These are phyloP conservation scores for Xerophyta viscosa DNA, from an alignment of 106 monocot genomes.

Conservation along the genomic window DNA sequence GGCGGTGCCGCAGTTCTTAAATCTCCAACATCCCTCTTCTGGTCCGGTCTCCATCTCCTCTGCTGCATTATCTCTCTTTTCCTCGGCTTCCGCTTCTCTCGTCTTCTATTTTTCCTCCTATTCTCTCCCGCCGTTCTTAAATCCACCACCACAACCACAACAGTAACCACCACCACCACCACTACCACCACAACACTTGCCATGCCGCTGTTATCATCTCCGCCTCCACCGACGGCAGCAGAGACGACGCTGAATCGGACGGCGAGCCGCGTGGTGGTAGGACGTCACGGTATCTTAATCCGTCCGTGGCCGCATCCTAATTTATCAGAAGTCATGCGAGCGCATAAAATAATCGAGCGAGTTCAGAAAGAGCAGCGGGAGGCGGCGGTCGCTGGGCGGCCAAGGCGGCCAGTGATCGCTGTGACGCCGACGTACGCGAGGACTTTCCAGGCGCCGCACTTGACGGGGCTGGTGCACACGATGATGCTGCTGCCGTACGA, in stretches of 20 bases:
- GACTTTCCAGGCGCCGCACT: conserved; percentile 86
- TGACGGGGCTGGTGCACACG: conserved; percentile 71
- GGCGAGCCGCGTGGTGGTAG: conserved; percentile 68
- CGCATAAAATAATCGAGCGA: conserved; percentile 67
- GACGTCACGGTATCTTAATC: conserved; percentile 95
- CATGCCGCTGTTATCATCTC: not conserved
- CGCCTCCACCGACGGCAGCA: not conserved
- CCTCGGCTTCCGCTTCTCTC: conserved; percentile 91
- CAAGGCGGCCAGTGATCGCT: conserved; percentile 33
- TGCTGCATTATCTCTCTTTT: conserved; percentile 65
- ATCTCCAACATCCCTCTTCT: conserved; percentile 33
- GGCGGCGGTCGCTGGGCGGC: conserved; percentile 50
- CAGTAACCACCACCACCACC: conserved; percentile 16
- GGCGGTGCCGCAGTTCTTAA: conserved; percentile 1
- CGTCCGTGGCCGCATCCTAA: conserved; percentile 93
- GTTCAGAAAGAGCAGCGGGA: conserved; percentile 82
- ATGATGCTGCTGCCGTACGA: conserved; percentile 61
- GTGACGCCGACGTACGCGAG: conserved; percentile 85
- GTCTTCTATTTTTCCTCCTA: conserved; percentile 71
- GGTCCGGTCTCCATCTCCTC: conserved; percentile 51
- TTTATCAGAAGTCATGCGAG: conserved; percentile 62
- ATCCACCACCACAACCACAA: conserved; percentile 5
- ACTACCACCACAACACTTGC: conserved; percentile 11
- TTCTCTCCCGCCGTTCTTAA: conserved; percentile 36
- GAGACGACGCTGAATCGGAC: conserved; percentile 1